Percentiles rank a stretch among this genome's conserved stretches.
These are phyloP conservation scores for Aspergillus cejpii DNA, from an alignment of 2,329 filamentous ascomycete genomes.

Conservation along the genomic window DNA sequence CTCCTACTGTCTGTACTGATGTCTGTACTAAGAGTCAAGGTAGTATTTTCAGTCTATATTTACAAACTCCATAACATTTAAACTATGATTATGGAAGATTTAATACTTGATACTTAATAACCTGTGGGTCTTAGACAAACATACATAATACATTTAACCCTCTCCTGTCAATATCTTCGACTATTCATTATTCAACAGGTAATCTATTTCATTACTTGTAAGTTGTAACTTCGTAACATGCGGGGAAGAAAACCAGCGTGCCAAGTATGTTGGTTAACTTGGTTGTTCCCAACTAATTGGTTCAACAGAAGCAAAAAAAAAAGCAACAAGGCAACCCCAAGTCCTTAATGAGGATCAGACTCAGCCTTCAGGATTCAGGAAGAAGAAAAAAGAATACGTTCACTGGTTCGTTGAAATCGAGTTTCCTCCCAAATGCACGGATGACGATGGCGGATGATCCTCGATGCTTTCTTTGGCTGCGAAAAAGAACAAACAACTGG, in stretches of 20 bases:
- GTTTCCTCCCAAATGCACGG: constrained; percentile 3
- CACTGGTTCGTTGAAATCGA: neutral
- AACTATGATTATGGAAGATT: too few relatives aligned
- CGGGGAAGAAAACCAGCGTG: constrained; percentile 1
- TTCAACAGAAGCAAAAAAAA: constrained; percentile 1
- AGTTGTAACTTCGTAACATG: too few relatives aligned
- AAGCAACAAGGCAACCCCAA: constrained; percentile 3
- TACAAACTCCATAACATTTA: too few relatives aligned
- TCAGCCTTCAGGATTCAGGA: too few relatives aligned
- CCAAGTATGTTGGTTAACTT: constrained; percentile 3
- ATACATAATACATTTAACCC: too few relatives aligned
- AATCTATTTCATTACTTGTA: too few relatives aligned
- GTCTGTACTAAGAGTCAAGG: too few relatives aligned
- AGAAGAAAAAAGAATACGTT: neutral
- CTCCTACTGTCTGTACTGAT: too few relatives aligned
- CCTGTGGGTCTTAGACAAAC: too few relatives aligned
- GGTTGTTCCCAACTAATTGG: constrained; percentile 6
- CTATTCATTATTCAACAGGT: too few relatives aligned
- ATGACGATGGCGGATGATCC: constrained; percentile 10
- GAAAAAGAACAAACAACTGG: neutral
- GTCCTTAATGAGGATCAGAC: neutral
- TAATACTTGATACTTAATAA: too few relatives aligned
- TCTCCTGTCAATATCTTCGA: neutral
- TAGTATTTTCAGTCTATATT: too few relatives aligned
- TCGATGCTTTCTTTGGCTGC: constrained; percentile 3